phyloP scores from a whole-genome alignment of 441 rosid genomes.

The Breynia disticha region DNA sequence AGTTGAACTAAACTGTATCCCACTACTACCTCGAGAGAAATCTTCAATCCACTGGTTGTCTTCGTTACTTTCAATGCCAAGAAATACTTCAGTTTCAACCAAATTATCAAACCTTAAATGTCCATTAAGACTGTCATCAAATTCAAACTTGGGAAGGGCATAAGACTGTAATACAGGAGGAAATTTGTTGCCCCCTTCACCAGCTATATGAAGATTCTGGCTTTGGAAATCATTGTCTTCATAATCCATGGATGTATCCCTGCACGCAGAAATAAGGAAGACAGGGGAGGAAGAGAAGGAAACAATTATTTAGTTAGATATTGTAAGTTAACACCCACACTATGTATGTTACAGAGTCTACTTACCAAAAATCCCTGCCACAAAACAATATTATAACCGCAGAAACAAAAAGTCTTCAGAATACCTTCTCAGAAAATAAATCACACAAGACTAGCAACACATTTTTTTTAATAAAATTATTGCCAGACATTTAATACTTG shows the following conservation, averaged over 20 bases:
- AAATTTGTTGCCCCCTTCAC: constrained; percentile 78
- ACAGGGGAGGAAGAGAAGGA: neutral
- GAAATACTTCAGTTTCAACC: constrained; percentile 83
- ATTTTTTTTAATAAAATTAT: no score
- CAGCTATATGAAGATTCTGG: constrained; percentile 86
- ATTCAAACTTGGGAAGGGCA: constrained; percentile 92
- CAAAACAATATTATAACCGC: no score
- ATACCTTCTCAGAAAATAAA: no score
- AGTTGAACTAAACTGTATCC: constrained; percentile 69
- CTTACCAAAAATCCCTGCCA: no score
- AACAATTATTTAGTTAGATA: neutral
- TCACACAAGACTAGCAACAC: no score
- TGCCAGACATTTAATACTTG: no score
- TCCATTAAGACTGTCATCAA: constrained; percentile 74
- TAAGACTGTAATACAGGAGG: constrained; percentile 66
- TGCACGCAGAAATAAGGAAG: constrained; percentile 19
- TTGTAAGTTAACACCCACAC: neutral
- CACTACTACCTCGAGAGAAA: constrained; percentile 61
- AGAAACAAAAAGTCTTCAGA: no score
- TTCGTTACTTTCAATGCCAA: constrained; percentile 83
- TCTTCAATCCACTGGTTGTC: constrained; percentile 97
- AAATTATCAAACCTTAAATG: constrained; percentile 81
- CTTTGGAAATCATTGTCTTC: constrained; percentile 96
- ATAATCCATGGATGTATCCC: constrained; percentile 96
- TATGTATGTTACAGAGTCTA: neutral